Evolutionary conservation across 495 filamentous ascomycete genomes (phyloP).

Genomic region (Hypoxylon crocopeplum): DNA sequence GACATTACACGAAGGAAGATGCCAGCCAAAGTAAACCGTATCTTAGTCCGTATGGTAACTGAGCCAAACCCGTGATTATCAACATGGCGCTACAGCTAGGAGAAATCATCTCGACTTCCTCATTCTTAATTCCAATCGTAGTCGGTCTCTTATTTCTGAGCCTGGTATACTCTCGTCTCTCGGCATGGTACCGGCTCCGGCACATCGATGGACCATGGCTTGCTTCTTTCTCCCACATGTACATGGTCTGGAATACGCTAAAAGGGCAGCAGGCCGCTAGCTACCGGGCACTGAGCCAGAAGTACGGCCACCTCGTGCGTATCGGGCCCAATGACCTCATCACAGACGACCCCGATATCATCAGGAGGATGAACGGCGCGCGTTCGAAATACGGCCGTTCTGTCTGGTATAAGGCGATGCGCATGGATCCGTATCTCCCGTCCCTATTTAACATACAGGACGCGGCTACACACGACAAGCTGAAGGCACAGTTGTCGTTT

Average conservation of each 20-base stretch:
- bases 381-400: conserved; percentile 43
- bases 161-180: conserved; percentile 13
- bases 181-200: conserved; percentile 33
- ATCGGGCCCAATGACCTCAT: conserved; percentile 49
- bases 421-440: conserved; percentile 38
- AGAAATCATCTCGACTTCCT: neutral
- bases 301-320: conserved; percentile 46
- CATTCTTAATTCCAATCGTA: neutral
- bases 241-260: conserved; percentile 30
- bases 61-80: neutral
- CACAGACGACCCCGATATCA: conserved; percentile 48
- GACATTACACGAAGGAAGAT: neutral
- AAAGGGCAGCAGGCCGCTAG: conserved; percentile 22
- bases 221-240: conserved; percentile 30
- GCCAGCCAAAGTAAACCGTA: neutral
- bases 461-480: conserved; percentile 41
- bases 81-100: conserved; percentile 10
- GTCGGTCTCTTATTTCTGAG: neutral
- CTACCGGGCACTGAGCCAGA: conserved; percentile 21
- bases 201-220: conserved; percentile 36
- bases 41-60: neutral
- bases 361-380: conserved; percentile 47
- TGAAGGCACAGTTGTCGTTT: conserved; percentile 45
- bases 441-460: conserved; percentile 19
- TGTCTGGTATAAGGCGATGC: conserved; percentile 44